Evolutionary conservation across 2,329 filamentous ascomycete species (phyloP).

Genomic region (Scedosporium dehoogii): DNA sequence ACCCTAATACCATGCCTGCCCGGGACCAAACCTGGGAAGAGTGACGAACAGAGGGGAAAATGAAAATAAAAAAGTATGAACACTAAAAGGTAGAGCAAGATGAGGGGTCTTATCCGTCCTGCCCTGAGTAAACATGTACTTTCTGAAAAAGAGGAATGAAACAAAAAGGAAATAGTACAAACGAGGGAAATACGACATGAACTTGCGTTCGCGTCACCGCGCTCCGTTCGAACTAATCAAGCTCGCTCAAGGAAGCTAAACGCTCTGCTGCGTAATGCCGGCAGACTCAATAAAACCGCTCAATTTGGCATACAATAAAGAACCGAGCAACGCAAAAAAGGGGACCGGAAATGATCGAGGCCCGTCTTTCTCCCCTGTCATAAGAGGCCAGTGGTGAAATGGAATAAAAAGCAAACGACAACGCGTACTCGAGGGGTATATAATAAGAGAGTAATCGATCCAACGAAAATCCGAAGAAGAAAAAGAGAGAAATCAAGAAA

Average conservation of each 20-base stretch:
- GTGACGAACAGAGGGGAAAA: background rate
- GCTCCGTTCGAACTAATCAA: background rate
- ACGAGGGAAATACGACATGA: background rate
- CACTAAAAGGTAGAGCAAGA: too few relatives aligned
- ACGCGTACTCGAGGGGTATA: background rate
- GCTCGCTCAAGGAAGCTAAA: background rate
- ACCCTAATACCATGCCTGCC: background rate
- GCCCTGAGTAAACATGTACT: too few relatives aligned
- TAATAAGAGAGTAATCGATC: conserved; percentile 1
- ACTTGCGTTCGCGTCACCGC: background rate
- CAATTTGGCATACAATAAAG: background rate
- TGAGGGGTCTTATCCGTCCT: too few relatives aligned
- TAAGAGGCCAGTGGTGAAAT: background rate
- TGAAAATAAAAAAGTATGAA: conserved; percentile 1
- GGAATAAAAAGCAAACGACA: conserved; percentile 1
- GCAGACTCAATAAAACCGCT: background rate
- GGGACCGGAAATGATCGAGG: background rate
- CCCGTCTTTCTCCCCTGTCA: too few relatives aligned
- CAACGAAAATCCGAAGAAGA: background rate
- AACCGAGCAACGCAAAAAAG: background rate
- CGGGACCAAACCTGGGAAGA: background rate
- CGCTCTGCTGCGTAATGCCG: conserved; percentile 1
- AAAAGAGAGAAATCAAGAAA: conserved; percentile 5
- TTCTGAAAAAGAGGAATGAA: background rate
- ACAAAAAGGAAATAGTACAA: background rate